phyloP scores from a whole-genome alignment of 805 yeast genomes.

The Ogataea nitratoaversa region DNA sequence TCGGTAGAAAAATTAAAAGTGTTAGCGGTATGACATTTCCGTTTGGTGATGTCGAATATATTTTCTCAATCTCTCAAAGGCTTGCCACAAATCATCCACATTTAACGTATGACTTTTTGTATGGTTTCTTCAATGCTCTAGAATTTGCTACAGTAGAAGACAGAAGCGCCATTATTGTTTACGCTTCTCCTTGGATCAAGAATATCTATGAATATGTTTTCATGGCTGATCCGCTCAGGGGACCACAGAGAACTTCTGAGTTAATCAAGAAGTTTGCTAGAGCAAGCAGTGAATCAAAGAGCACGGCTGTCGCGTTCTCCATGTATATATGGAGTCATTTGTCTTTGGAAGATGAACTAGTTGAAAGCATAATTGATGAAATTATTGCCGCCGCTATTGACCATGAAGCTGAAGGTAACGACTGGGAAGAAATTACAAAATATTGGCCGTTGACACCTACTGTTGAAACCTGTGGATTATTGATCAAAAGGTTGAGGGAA shows the following conservation, averaged over 20 bases:
- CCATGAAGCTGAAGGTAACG: slow-evolving; percentile 69
- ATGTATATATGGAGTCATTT: slow-evolving; percentile 65
- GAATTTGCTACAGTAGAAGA: slow-evolving; percentile 35
- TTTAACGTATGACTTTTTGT: slow-evolving; percentile 53
- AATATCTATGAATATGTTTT: slow-evolving; percentile 59
- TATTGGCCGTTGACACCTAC: slow-evolving; percentile 66
- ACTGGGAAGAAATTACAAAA: slow-evolving; percentile 59
- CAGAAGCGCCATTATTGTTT: slow-evolving; percentile 40
- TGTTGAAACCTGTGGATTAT: slow-evolving; percentile 63
- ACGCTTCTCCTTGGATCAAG: slow-evolving; percentile 70
- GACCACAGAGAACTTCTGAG: slow-evolving; percentile 56
- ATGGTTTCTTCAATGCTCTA: slow-evolving; percentile 48
- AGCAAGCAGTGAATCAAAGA: slow-evolving; percentile 47
- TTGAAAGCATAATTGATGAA: slow-evolving; percentile 62
- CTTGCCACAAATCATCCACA: slow-evolving; percentile 55
- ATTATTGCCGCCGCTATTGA: slow-evolving; percentile 70
- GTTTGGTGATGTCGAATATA: slow-evolving; percentile 57
- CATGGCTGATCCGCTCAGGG: slow-evolving; percentile 49
- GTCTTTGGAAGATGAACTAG: slow-evolving; percentile 56
- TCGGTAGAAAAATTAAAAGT: slow-evolving; percentile 52
- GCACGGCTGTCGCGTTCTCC: slow-evolving; percentile 49
- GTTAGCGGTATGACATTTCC: slow-evolving; percentile 66
- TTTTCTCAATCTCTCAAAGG: slow-evolving; percentile 50
- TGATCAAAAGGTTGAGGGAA: slow-evolving; percentile 52
- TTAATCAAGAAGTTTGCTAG: slow-evolving; percentile 59